Conservation (phyloP, 495 filamentous ascomycete genomes). For the Chaetomium tenue region DNA sequence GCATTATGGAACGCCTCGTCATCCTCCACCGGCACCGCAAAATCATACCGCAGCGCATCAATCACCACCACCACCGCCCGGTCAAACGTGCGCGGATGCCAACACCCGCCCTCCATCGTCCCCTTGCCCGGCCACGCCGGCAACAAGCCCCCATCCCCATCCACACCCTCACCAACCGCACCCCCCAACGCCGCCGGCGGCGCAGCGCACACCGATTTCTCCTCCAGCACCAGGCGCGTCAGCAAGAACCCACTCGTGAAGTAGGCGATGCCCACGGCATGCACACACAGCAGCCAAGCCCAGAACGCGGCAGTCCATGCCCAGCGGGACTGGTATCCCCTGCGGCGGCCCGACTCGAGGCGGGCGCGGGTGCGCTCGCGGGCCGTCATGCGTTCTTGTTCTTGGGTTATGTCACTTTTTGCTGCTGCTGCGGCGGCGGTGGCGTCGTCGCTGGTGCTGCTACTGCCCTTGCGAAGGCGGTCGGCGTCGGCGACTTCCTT, state of each 20-base stretch:
- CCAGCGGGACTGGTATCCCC: conserved; percentile 44
- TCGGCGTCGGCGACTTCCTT: conserved; percentile 36
- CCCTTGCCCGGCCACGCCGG: conserved; percentile 44
- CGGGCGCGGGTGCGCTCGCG: conserved; percentile 39
- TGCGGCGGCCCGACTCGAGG: conserved; percentile 44
- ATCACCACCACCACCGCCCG: conserved; percentile 89
- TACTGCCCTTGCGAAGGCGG: not conserved
- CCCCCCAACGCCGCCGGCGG: conserved; percentile 55
- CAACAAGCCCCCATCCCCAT: conserved; percentile 35
- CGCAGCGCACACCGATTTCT: conserved; percentile 76
- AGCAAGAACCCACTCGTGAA: conserved; percentile 97
- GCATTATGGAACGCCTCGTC: conserved; percentile 74
- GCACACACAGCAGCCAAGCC: conserved; percentile 61
- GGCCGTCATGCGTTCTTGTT: conserved; percentile 24
- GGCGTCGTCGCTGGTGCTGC: not conserved
- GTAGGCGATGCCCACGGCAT: conserved; percentile 78
- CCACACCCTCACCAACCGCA: not conserved
- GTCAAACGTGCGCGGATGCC: conserved; percentile 90
- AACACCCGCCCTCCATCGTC: conserved; percentile 70
- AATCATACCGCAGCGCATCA: conserved; percentile 94
- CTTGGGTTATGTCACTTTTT: not conserved
- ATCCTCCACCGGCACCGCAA: conserved; percentile 76
- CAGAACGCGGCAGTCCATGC: conserved; percentile 53
- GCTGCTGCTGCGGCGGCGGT: no score
- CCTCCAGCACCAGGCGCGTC: conserved; percentile 82